phyloP scores from a whole-genome alignment of 805 yeast genomes.

The Ogataea haglerorum region DNA sequence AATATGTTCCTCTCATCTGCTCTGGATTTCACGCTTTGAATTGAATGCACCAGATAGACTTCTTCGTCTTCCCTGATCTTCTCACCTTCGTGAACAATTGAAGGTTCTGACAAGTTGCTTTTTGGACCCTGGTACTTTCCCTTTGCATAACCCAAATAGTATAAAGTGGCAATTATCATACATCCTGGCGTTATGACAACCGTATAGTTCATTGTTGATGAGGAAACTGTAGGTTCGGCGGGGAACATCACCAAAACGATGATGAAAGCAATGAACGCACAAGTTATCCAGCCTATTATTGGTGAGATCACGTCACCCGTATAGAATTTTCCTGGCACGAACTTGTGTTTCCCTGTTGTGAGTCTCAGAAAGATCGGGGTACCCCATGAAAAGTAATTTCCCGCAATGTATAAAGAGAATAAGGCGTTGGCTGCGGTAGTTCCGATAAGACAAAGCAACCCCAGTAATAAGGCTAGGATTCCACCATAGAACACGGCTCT shows the following conservation, averaged over 20 bases:
- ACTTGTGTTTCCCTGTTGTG: slow-evolving; percentile 39
- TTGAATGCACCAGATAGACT: slow-evolving; percentile 20
- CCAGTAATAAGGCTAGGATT: slow-evolving; percentile 35
- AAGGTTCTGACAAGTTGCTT: slow-evolving; percentile 28
- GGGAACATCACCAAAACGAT: slow-evolving; percentile 40
- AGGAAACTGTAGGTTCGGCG: slow-evolving; percentile 21
- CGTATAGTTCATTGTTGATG: slow-evolving; percentile 35
- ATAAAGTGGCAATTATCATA: slow-evolving; percentile 52
- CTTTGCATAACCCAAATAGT: slow-evolving; percentile 51
- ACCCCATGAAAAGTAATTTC: slow-evolving; percentile 43
- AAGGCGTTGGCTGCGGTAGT: slow-evolving; percentile 45
- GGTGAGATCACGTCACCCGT: slow-evolving; percentile 35
- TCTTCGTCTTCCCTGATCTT: slow-evolving; percentile 19
- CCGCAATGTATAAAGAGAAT: slow-evolving; percentile 44
- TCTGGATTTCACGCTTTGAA: slow-evolving; percentile 10
- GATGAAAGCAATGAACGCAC: slow-evolving; percentile 30
- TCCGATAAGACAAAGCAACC: slow-evolving; percentile 40
- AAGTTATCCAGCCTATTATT: slow-evolving; percentile 34
- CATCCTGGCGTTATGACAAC: slow-evolving; percentile 36
- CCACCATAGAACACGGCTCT: slow-evolving; percentile 43
- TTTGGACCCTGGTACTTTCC: slow-evolving; percentile 57
- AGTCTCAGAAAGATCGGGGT: slow-evolving; percentile 40
- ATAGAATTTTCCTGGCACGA: slow-evolving; percentile 42
- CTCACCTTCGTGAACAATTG: slow-evolving; percentile 23
- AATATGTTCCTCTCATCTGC: slow-evolving; percentile 20